phyloP scores from a whole-genome alignment of 169 alveolate species.

The Ichthyophthirius multifiliis region DNA sequence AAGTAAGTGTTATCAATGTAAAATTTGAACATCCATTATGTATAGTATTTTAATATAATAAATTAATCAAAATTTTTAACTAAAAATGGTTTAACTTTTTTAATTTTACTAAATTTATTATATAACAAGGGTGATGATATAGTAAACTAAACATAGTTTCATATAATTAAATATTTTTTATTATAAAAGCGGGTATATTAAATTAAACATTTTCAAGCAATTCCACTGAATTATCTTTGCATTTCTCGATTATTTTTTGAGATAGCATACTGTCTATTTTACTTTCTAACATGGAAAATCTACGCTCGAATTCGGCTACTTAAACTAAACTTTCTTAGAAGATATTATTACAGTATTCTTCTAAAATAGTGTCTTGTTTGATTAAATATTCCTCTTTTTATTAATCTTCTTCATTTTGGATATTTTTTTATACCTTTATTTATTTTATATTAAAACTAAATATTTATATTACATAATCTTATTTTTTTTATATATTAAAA shows the following conservation, averaged over 20 bases:
- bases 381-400: neutral
- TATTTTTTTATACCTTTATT: neutral
- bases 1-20: neutral
- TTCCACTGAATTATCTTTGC: neutral
- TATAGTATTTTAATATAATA: neutral
- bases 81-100: neutral
- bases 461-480: neutral
- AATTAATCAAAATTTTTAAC: neutral
- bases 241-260: neutral
- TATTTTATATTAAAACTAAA: neutral
- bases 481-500: neutral
- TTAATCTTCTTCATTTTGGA: neutral
- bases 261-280: neutral
- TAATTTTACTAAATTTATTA: neutral
- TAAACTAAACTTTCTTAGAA: neutral
- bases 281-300: neutral
- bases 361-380: neutral
- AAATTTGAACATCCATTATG: neutral
- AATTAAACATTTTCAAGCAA: neutral
- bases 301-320: neutral
- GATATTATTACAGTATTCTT: neutral
- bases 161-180: neutral
- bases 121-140: constrained; percentile 18
- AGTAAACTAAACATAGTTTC: neutral
- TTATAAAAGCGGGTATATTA: neutral